Evolutionary conservation across 2,329 filamentous ascomycete species (phyloP), one percentile per base, ranked within the genome.

Genomic region (Colletotrichum sp.): DNA sequence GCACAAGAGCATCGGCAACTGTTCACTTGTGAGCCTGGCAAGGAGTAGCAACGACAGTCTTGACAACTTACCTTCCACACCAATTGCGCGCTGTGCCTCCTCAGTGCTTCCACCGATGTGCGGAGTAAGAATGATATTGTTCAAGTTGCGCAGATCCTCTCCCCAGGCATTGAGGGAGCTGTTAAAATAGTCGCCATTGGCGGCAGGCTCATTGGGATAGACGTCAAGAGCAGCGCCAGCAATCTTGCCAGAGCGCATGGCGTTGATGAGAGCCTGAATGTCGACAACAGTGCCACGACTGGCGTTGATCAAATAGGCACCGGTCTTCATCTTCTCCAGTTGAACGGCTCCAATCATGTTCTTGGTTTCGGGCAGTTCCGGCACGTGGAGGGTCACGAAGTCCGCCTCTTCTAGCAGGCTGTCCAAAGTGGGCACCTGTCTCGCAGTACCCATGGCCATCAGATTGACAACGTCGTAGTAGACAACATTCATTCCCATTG

Each of bases 81-180:
- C 97, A 83, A 99, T 99, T 18, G 97, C 96, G 74, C 95, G 93
- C 87, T 99, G 97, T 7, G 97, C 97, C 87, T 99, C 97, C 86
- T 99, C 97, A 1, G 97, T 99, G 85, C 95, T 98, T 71, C 97
- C 97, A 80, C 97, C 97, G 82, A 99, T 98, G 84, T 99, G 97
- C 26, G 97, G 97, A 2, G 96, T 98, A 66, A 99, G 89, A 79
- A 99, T 98, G 79, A 99, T 89, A 87, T 99, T 99, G 86, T 93
- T 97, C 76, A 98, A 88, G 68, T 91, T 91, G 70, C 95, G 92
- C 64, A 99, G 91, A 77, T 98, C 96, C 81, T 96, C 93, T 32
- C 92, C 94, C 95, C 95, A 99, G 12, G 86, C 79, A 86, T 98
- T 98, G 75, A 99, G 89, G 64, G 91, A 88, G 83, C 91, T 94